Evolutionary conservation across 768 basidiomycete species (phyloP), one percentile per base, ranked within the genome.

Genomic region (Collybiopsis confluens): DNA sequence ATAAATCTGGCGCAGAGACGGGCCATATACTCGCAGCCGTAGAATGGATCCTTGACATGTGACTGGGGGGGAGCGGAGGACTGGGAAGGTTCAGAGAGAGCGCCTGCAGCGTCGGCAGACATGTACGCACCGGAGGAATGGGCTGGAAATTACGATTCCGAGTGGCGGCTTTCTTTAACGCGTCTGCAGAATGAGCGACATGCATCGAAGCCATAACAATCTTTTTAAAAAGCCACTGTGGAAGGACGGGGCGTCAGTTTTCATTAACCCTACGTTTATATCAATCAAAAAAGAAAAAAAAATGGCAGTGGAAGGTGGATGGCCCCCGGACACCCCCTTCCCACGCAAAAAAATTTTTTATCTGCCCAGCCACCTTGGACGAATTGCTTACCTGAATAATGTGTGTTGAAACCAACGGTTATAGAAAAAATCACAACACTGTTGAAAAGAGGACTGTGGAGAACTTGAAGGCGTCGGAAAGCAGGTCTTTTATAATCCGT

Each of bases 1-100:
- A 96, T 92, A 65, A 94, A 95, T 0, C 88, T 78, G 0, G 79
- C 84, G 48, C 86, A 83, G 43, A 92, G 69, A 18, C 80, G 79
- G 0, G 92, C 85, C 0, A 83, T 73, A 20, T 72, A 70, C 65
- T 90, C 89, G 65, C 94, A 88, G 36, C 93, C 92, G 54, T 90
- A 88, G 67, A 73, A 86, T 0, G 80, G 81, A 62, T 88, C 84
- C 30, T 35, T 43, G 3, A 64, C 58, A 58, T 73, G 67, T 48
- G 65, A 54, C 35, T 61, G 48, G 47, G 61, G 58, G 24, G 64
- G 59, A 56, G 68, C 58, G 5, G 68, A 56, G 26, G 67, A 55
- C 59, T 69, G 56, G 45, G 56, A 51, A 13, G 46, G 18, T 26
- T 47, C 44, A 30, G 41, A 23, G 11, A 35, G 56, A n/a, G n/a